Percentiles rank a stretch among this genome's conserved stretches.
Conservation (phyloP, 306 rosid species). For the Acacia confusa region DNA sequence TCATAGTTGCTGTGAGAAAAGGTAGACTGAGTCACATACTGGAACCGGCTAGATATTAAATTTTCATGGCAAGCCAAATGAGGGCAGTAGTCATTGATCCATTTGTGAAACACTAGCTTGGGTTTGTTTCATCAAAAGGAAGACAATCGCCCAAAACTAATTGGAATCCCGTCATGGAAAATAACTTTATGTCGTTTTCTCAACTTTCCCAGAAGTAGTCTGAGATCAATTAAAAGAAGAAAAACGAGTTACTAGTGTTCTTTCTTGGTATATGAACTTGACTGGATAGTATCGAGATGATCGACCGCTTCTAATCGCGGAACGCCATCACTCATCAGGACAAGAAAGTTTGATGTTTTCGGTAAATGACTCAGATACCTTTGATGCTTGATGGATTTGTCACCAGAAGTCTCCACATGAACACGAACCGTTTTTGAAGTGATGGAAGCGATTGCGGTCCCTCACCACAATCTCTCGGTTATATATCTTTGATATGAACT, state of each 20-base stretch:
- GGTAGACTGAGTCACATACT: too few relatives aligned
- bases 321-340: not conserved
- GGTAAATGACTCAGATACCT: not conserved
- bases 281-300: not conserved
- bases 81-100: too few relatives aligned
- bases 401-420: slow-evolving; percentile 89
- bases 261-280: not conserved
- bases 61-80: too few relatives aligned
- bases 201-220: not conserved
- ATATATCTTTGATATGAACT: slow-evolving; percentile 80
- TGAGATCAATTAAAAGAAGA: not conserved
- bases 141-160: not conserved
- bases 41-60: too few relatives aligned
- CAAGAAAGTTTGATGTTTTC: not conserved
- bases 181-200: slow-evolving; percentile 5
- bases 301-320: not conserved
- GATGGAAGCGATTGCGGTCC: slow-evolving; percentile 88
- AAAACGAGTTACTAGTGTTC: not conserved
- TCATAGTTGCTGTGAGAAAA: too few relatives aligned
- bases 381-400: slow-evolving; percentile 25
- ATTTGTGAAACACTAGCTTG: not conserved
- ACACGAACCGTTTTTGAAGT: slow-evolving; percentile 72
- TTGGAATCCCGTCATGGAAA: not conserved
- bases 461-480: slow-evolving; percentile 74
- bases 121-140: not conserved